phyloP scores from a whole-genome alignment of 371 early-diverging fungal species.

The Capillidium heterosporum region DNA sequence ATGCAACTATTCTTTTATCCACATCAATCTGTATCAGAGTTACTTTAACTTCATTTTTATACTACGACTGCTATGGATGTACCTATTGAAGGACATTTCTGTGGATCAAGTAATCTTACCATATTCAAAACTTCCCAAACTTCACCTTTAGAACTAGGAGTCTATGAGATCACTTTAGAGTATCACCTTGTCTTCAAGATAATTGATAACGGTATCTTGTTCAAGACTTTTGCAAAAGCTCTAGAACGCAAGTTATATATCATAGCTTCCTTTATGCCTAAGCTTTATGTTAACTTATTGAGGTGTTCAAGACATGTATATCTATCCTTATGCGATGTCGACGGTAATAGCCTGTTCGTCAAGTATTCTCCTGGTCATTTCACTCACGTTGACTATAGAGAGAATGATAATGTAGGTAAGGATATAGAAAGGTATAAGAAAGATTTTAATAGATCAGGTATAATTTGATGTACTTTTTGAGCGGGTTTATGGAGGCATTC shows the following conservation, averaged over 20 bases:
- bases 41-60: conserved; percentile 56
- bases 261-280: conserved; percentile 74
- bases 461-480: conserved; percentile 42
- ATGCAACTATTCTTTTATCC: conserved; percentile 66
- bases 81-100: conserved; percentile 60
- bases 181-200: conserved; percentile 41
- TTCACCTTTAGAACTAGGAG: conserved; percentile 43
- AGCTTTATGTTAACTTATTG: conserved; percentile 47
- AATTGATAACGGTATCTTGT: conserved; percentile 58
- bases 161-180: conserved; percentile 58
- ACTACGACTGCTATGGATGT: conserved; percentile 36
- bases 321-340: conserved; percentile 34
- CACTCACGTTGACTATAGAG: too few relatives aligned
- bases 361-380: too few relatives aligned
- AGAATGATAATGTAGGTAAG: not conserved
- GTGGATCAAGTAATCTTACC: conserved; percentile 36
- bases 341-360: conserved; percentile 29
- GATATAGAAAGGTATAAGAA: conserved; percentile 6
- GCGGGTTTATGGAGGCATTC: conserved; percentile 51
- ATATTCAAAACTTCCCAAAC: not conserved
- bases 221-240: conserved; percentile 61
- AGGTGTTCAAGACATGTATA: conserved; percentile 75
- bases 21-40: conserved; percentile 43
- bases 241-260: conserved; percentile 45
- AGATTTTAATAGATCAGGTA: conserved; percentile 18